Evolutionary conservation across 1,284 basidiomycete genomes (phyloP).

Genomic region (Stygiomarasmius scandens): DNA sequence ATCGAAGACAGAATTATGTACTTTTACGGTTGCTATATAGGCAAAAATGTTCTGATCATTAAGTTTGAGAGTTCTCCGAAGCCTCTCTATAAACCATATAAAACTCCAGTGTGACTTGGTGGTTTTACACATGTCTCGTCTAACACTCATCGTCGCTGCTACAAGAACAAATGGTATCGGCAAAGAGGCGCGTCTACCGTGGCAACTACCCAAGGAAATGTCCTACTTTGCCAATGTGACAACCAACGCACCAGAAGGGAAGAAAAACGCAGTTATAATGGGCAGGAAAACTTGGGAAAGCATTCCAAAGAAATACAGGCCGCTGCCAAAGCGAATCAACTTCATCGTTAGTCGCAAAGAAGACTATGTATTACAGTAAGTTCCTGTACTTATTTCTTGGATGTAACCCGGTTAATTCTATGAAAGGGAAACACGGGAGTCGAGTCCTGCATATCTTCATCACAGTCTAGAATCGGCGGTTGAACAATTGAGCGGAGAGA

Average conservation of each 20-base stretch:
- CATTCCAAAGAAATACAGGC: constrained; percentile 89
- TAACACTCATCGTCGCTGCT: constrained; percentile 94
- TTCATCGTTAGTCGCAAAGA: constrained; percentile 76
- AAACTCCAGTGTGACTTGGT: background rate
- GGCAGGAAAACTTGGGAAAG: constrained; percentile 98
- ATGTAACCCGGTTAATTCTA: background rate
- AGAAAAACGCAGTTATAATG: constrained; percentile 88
- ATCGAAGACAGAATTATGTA: background rate
- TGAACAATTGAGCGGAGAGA: constrained; percentile 19
- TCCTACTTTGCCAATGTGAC: constrained; percentile 90
- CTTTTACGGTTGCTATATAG: background rate
- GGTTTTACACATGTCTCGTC: constrained; percentile 44
- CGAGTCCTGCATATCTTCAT: constrained; percentile 28
- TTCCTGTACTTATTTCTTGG: constrained; percentile 16
- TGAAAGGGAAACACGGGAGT: constrained; percentile 5
- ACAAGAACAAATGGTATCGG: constrained; percentile 91
- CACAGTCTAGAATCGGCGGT: constrained; percentile 31
- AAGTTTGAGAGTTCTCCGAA: background rate
- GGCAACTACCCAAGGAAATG: constrained; percentile 91
- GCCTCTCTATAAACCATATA: background rate
- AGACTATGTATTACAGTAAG: constrained; percentile 64
- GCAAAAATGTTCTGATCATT: background rate
- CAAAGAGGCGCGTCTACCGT: constrained; percentile 76
- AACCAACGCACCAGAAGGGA: constrained; percentile 55
- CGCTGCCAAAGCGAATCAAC: constrained; percentile 80